These are phyloP conservation scores for Paraphoma chrysanthemicola DNA, from an alignment of 2,329 filamentous ascomycete genomes.

Conservation along the genomic window DNA sequence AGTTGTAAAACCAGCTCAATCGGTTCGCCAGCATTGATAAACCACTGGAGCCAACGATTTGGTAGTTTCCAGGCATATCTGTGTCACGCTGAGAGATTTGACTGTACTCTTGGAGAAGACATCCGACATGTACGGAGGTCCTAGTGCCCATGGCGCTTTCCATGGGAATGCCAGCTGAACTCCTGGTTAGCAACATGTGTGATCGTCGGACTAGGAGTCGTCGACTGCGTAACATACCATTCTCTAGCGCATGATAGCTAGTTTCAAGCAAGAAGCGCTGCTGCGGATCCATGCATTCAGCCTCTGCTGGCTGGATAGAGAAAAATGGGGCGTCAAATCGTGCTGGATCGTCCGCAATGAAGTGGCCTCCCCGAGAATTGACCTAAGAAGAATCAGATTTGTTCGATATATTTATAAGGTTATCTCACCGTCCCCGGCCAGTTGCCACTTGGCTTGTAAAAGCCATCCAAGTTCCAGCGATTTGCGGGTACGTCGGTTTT, in stretches of 20 bases:
- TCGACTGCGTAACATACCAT: constrained; percentile 18
- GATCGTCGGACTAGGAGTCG: no score
- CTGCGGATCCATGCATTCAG: constrained; percentile 33
- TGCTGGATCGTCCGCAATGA: constrained; percentile 22
- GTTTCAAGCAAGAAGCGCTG: constrained; percentile 34
- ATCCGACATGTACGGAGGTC: constrained; percentile 26
- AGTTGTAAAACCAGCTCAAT: constrained; percentile 34
- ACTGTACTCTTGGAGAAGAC: constrained; percentile 18
- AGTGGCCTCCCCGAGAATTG: constrained; percentile 21
- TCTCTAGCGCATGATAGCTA: constrained; percentile 37
- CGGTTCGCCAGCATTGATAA: constrained; percentile 23
- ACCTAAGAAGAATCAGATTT: not conserved
- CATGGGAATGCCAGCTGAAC: constrained; percentile 21
- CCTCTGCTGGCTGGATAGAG: constrained; percentile 22
- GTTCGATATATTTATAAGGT: not conserved
- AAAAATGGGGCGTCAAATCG: constrained; percentile 35
- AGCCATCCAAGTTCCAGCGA: constrained; percentile 25
- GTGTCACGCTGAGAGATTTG: constrained; percentile 13
- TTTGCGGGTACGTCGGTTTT: constrained; percentile 23
- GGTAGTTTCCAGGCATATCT: constrained; percentile 17
- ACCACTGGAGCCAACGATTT: constrained; percentile 8
- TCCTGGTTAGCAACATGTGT: not conserved
- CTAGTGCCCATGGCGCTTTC: constrained; percentile 19
- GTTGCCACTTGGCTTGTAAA: constrained; percentile 17
- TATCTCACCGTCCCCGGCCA: constrained; percentile 10